Evolutionary conservation across 768 basidiomycete species (phyloP), one percentile per base, ranked within the genome.

Genomic region (Lentinula raphanica): DNA sequence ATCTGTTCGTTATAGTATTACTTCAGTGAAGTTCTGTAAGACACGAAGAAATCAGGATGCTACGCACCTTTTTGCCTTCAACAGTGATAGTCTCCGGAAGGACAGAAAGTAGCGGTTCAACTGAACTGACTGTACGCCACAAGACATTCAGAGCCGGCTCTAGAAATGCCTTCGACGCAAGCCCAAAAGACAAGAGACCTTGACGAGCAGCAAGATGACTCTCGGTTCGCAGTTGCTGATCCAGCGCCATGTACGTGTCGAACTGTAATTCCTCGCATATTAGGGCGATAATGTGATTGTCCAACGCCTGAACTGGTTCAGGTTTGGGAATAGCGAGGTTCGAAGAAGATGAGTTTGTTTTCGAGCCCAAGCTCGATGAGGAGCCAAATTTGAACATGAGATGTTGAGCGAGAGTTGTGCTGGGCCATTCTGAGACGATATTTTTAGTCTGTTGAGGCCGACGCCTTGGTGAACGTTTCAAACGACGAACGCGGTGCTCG

Each of bases 121-220:
- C 51, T 21, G 51, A 36, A 23, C 36, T 53, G 12, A 53, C 11
- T 23, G 21, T 36, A 38, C 35, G 51, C 51, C 51, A 53, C 36
- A 53, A 36, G 36, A 25, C 51, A 36, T 53, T 39, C n/a, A 53
- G 51, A 53, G 35, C 51, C 32, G 51, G 51, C 19, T 53, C 51
- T 11, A 39, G n/a, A 25, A 53, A 53, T 36, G 36, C 51, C 27
- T 53, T 53, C 23, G 51, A 32, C 35, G 51, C 23, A 17, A 53
- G 19, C 15, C 32, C 51, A 53, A 53, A 36, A 39, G 36, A 39
- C 13, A 53, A 35, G 0, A 53, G 51, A 11, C 51, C 51, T 36
- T 53, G 35, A 25, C 51, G 51, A 39, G 23, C 35, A 53, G 51
- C 51, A 32, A 53, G 51, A 27, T 53, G 36, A 5, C 36, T 23